Conservation (phyloP, 108 stramenopile species). For the Conticribra weissflogii region DNA sequence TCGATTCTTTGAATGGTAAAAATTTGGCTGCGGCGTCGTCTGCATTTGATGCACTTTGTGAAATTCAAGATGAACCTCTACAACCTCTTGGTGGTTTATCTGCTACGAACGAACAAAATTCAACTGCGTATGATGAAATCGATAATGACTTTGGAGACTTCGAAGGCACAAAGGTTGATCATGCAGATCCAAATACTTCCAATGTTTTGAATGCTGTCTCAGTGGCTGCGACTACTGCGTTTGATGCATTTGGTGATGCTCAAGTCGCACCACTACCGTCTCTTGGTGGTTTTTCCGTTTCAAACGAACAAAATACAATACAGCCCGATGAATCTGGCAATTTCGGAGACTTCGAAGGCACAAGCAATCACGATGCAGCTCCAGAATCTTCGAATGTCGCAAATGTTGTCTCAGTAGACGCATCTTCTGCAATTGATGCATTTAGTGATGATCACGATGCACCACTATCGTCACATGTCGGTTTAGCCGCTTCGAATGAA, state of each 20-base stretch:
- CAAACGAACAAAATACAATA: constrained; percentile 8
- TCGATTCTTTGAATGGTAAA: too few relatives aligned
- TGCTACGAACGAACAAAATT: background rate
- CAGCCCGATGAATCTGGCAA: background rate
- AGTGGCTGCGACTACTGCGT: constrained; percentile 1
- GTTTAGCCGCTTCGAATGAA: background rate
- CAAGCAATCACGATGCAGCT: too few relatives aligned
- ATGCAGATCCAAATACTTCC: background rate
- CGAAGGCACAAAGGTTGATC: constrained; percentile 21
- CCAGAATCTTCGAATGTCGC: too few relatives aligned
- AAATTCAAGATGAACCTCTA: constrained; percentile 8
- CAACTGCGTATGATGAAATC: background rate
- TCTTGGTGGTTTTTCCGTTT: constrained; percentile 28
- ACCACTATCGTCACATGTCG: constrained; percentile 30
- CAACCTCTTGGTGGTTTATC: background rate
- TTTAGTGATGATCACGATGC: constrained; percentile 42
- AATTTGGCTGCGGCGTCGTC: background rate
- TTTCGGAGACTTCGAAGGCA: background rate
- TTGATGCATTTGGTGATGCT: constrained; percentile 43
- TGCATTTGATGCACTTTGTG: constrained; percentile 43
- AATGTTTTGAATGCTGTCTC: background rate
- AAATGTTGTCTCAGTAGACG: background rate
- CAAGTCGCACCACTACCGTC: constrained; percentile 40
- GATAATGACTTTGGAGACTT: constrained; percentile 35
- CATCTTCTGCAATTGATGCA: constrained; percentile 24